Base-by-base conservation (phyloP, 768 basidiomycete genomes). In the Phanerochaete sordida region DNA sequence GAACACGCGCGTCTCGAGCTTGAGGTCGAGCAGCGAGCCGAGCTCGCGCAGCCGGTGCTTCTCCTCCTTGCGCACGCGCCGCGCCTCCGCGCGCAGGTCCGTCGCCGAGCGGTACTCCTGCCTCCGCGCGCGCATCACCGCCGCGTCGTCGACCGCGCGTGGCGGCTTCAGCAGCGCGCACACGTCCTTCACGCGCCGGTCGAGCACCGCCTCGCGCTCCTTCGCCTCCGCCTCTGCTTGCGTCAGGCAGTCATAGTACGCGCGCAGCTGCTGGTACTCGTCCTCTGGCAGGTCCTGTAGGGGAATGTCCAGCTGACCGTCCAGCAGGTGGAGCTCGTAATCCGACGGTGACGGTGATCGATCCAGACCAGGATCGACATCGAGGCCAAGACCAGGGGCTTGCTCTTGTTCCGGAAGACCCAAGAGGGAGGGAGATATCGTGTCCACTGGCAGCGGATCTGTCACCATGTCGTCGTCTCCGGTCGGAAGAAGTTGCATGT, bases 21-120 rank as follows among this genome's bases (percentile, higher is more conserved):
- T 87, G 62, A 87, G 68, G 65, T 83, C 75, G 62, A 88, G 70
- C 61, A 87, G 73, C 33, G 81, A 75, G 9, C 79, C 77, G 12
- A 87, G 71, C 73, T 88, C 86, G 62, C 79, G 77, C 24, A 77
- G 76, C 43, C 79, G 73, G 70, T 85, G 86, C 65, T 80, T 80
- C 65, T 83, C 81, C 52, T 75, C 72, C 69, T 82, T 84, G 62
- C 80, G 72, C 63, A 57, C 68, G 61, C 73, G 77, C 63, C 77
- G 72, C 56, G 78, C 79, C 64, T 80, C 82, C 61, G 73, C 73
- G 33, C 75, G 73, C 59, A 69, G 64, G 59, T 74, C 72, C 61
- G 74, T 73, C 66, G 74, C 72, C n/a, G 72, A 72, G 56, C 75
- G 72, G 52, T 69, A 62, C 64, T 71, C 70, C 57, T 65, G 65